These are phyloP conservation scores for Penstemon eatonii DNA, from an alignment of 257 asterid species.

Conservation along the genomic window DNA sequence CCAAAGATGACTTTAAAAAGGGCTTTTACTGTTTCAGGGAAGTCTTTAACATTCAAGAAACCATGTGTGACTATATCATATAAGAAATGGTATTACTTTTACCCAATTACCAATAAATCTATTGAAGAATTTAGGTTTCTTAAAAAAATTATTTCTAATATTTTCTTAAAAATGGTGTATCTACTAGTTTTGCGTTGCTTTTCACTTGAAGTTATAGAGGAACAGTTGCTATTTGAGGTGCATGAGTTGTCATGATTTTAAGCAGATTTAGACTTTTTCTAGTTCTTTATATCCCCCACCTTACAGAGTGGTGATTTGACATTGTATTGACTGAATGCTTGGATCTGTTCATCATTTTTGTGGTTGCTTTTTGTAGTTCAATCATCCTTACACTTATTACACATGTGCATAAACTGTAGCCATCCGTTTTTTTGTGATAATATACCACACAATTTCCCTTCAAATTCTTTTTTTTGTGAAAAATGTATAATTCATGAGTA, in stretches of 20 bases:
- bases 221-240: not conserved
- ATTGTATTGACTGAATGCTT: not conserved
- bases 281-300: not conserved
- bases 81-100: not conserved
- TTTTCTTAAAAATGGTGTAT: not conserved
- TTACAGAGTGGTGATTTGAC: not conserved
- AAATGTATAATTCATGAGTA: constrained; percentile 18
- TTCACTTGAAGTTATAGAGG: not conserved
- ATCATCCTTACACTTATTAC: constrained; percentile 11
- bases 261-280: constrained; percentile 10
- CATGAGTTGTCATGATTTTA: not conserved
- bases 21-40: not conserved
- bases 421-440: not conserved
- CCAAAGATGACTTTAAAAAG: too few relatives aligned
- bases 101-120: not conserved
- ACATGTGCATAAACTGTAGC: constrained; percentile 14
- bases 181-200: not conserved
- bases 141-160: not conserved
- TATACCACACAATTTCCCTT: constrained; percentile 12
- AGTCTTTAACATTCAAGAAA: not conserved
- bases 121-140: not conserved
- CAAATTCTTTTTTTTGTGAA: not conserved
- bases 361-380: constrained; percentile 3
- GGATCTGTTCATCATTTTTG: not conserved
- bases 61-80: not conserved